These are phyloP conservation scores for Anaeramoeba flamelloides DNA, from an alignment of 78 protist genomes.

Conservation along the genomic window DNA sequence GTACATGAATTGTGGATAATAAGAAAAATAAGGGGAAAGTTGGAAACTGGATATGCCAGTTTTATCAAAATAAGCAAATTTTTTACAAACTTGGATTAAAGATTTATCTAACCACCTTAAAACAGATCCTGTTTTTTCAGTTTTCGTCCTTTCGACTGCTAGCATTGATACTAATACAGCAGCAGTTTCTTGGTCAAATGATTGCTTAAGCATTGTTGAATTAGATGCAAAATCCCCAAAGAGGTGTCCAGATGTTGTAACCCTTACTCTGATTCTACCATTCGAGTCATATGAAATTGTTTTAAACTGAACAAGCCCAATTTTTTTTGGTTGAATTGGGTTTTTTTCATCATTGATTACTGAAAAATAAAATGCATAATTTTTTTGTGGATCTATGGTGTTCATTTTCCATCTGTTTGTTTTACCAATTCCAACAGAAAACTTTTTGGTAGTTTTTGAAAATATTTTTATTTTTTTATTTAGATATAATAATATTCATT, in stretches of 20 bases:
- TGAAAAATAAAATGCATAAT: slow-evolving; percentile 2
- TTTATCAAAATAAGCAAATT: not conserved
- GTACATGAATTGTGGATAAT: slow-evolving; percentile 93
- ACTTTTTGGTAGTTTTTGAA: too few species aligned
- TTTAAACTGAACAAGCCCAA: slow-evolving; percentile 1
- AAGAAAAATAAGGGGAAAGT: slow-evolving; percentile 42
- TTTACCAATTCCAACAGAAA: slow-evolving; percentile 10
- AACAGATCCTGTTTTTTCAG: not conserved
- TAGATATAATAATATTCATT: too few species aligned
- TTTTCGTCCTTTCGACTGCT: not conserved
- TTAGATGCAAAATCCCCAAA: too few species aligned
- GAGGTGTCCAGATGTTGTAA: not conserved
- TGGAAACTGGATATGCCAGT: slow-evolving; percentile 55
- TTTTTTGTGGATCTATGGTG: not conserved
- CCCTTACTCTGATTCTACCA: slow-evolving; percentile 4
- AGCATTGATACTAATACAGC: not conserved
- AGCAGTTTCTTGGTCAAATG: slow-evolving; percentile 19
- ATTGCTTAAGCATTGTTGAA: not conserved
- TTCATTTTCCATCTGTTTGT: not conserved
- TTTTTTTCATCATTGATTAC: not conserved
- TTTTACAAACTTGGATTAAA: slow-evolving; percentile 53
- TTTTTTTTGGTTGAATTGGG: not conserved
- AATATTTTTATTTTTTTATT: too few species aligned
- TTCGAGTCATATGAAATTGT: slow-evolving; percentile 1
- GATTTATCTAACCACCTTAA: slow-evolving; percentile 6